phyloP scores from a whole-genome alignment of 805 yeast species.

The Kodamaea fukazawae region DNA sequence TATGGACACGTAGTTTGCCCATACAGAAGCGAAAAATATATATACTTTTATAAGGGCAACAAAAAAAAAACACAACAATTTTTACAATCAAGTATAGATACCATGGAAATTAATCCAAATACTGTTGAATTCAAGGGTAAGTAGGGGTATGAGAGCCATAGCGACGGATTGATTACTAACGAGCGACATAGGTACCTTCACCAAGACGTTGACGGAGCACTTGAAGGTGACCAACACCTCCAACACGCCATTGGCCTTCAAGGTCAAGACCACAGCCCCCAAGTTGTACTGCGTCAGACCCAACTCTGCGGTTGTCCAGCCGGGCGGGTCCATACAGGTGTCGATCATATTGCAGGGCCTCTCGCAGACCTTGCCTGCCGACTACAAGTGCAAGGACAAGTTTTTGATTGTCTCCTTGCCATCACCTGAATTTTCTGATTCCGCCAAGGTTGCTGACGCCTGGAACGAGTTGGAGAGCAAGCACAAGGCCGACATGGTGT shows the following conservation, averaged over 20 bases:
- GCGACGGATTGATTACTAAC: conserved; percentile 11
- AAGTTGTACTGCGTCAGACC: conserved; percentile 95
- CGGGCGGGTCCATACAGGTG: conserved; percentile 71
- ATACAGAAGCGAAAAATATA: conserved; percentile 4
- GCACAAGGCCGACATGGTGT: conserved; percentile 51
- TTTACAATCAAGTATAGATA: conserved; percentile 12
- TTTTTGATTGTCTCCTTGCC: conserved; percentile 87
- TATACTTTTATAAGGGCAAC: conserved; percentile 2
- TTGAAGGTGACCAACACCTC: conserved; percentile 55
- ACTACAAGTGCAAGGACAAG: conserved; percentile 84
- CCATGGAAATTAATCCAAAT: conserved; percentile 71
- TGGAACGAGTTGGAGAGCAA: conserved; percentile 74
- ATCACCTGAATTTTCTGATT: conserved; percentile 57
- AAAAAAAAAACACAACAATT: conserved; percentile 1
- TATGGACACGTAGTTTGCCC: conserved; percentile 7
- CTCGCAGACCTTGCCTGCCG: conserved; percentile 67
- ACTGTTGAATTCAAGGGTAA: conserved; percentile 74
- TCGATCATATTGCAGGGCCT: conserved; percentile 85
- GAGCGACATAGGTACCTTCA: conserved; percentile 64
- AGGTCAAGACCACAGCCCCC: conserved; percentile 98
- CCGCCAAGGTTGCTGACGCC: conserved; percentile 57
- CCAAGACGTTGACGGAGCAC: conserved; percentile 65
- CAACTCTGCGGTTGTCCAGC: conserved; percentile 75
- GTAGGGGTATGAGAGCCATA: conserved; percentile 27
- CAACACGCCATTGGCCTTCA: conserved; percentile 71